Conservation (phyloP, 2,329 filamentous ascomycete genomes). For the Plectosphaerella sp. region DNA sequence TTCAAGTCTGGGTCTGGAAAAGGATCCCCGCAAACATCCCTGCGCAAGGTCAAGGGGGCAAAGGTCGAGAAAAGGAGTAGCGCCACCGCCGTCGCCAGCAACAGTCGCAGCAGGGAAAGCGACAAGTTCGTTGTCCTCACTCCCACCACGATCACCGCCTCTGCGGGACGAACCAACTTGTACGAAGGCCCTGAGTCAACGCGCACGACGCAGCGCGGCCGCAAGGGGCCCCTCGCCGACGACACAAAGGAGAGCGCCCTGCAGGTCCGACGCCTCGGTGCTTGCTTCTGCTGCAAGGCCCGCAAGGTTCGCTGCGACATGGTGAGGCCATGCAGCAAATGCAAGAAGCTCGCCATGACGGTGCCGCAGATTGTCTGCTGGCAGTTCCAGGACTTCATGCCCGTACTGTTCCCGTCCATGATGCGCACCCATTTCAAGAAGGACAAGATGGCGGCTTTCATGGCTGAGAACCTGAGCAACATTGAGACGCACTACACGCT, state of each 20-base stretch:
- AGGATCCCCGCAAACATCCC: constrained; percentile 24
- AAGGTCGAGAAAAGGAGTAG: constrained; percentile 38
- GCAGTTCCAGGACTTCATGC: constrained; percentile 53
- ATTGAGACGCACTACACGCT: not conserved
- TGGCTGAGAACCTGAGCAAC: constrained; percentile 40
- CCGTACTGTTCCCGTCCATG: constrained; percentile 47
- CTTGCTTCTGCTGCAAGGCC: constrained; percentile 53
- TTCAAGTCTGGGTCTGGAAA: constrained; percentile 20
- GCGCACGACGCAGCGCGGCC: constrained; percentile 47
- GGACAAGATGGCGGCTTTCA: constrained; percentile 43
- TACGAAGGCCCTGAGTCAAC: constrained; percentile 53
- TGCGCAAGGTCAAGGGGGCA: constrained; percentile 37
- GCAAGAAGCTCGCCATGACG: constrained; percentile 43
- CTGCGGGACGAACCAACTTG: constrained; percentile 43
- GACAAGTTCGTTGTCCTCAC: constrained; percentile 51
- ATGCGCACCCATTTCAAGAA: constrained; percentile 46
- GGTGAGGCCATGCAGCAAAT: constrained; percentile 52
- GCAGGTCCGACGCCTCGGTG: constrained; percentile 48
- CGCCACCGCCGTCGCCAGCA: constrained; percentile 17
- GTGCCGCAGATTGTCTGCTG: constrained; percentile 54
- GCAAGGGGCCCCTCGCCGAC: constrained; percentile 50
- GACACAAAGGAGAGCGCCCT: constrained; percentile 52
- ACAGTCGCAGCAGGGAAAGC: constrained; percentile 3
- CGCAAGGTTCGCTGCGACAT: constrained; percentile 56
- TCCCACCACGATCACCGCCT: constrained; percentile 47